These are phyloP conservation scores for Clarireedia homoeocarpa DNA, from an alignment of 2,329 filamentous ascomycete genomes.

Conservation along the genomic window DNA sequence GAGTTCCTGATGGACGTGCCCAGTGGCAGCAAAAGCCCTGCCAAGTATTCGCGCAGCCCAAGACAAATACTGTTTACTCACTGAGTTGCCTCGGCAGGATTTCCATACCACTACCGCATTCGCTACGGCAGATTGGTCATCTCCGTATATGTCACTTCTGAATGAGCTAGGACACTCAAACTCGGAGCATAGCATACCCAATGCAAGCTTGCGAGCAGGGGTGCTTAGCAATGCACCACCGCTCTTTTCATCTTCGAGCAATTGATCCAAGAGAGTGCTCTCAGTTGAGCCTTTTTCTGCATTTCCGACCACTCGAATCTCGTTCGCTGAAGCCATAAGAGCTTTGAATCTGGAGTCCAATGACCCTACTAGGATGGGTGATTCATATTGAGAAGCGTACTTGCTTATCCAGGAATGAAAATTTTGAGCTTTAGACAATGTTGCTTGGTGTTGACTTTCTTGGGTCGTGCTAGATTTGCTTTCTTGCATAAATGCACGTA, in stretches of 20 bases:
- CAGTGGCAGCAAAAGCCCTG: slow-evolving; percentile 71
- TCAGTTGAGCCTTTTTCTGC: slow-evolving; percentile 65
- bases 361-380: slow-evolving; percentile 30
- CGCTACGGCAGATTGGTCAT: slow-evolving; percentile 53
- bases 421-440: slow-evolving; percentile 62
- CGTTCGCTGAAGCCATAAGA: slow-evolving; percentile 61
- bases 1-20: slow-evolving; percentile 54
- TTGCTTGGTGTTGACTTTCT: slow-evolving; percentile 71
- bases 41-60: slow-evolving; percentile 87
- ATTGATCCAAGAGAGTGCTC: slow-evolving; percentile 67
- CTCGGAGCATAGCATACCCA: slow-evolving; percentile 65
- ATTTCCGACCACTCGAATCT: slow-evolving; percentile 61
- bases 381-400: slow-evolving; percentile 58
- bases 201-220: slow-evolving; percentile 60
- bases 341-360: slow-evolving; percentile 51
- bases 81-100: slow-evolving; percentile 57
- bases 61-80: slow-evolving; percentile 62
- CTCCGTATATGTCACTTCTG: slow-evolving; percentile 59
- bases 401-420: slow-evolving; percentile 75
- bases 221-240: slow-evolving; percentile 58
- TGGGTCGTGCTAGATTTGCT: slow-evolving; percentile 75
- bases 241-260: slow-evolving; percentile 65
- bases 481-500: slow-evolving; percentile 67
- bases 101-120: slow-evolving; percentile 67
- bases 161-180: slow-evolving; percentile 56